Evolutionary conservation across 371 early-diverging fungal genomes (phyloP).

Genomic region (Pancytospora philotis): DNA sequence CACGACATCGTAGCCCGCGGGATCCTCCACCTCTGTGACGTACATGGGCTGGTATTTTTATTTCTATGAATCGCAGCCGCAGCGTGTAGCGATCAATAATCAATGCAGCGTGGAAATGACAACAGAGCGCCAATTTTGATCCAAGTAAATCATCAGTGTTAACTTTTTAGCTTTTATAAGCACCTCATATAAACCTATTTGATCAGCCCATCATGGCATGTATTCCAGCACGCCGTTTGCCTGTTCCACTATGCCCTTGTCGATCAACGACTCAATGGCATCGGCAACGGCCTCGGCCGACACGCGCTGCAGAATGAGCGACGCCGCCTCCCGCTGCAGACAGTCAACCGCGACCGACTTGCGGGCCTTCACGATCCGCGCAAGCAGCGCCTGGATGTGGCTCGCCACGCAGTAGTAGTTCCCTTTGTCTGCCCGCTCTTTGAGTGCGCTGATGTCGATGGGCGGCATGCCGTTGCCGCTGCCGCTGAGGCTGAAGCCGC

Average conservation of each 20-base stretch:
- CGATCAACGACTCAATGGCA: conserved; percentile 6
- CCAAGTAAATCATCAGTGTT: too few relatives aligned
- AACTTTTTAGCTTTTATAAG: too few relatives aligned
- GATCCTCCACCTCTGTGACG: conserved; percentile 7
- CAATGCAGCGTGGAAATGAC: too few relatives aligned
- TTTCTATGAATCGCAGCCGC: too few relatives aligned
- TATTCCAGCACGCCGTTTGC: background rate
- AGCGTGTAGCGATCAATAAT: too few relatives aligned
- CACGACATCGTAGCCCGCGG: conserved; percentile 22
- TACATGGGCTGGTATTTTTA: too few relatives aligned
- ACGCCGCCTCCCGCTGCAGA: conserved; percentile 1
- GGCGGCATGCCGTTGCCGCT: too few relatives aligned
- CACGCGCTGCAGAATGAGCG: conserved; percentile 4
- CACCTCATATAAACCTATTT: too few relatives aligned
- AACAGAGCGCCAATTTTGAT: too few relatives aligned
- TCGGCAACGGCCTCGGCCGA: conserved; percentile 1
- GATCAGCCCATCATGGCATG: background rate
- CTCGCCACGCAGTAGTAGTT: conserved; percentile 9
- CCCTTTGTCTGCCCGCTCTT: too few relatives aligned
- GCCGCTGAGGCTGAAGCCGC: too few relatives aligned
- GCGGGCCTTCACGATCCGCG: conserved; percentile 18
- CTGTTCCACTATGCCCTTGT: conserved; percentile 39
- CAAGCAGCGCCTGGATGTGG: conserved; percentile 26
- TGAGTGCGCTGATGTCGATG: too few relatives aligned
- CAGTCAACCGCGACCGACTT: conserved; percentile 11